These are phyloP conservation scores for Cucurbita argyrosperma DNA, from an alignment of 306 rosid species.

Conservation along the genomic window DNA sequence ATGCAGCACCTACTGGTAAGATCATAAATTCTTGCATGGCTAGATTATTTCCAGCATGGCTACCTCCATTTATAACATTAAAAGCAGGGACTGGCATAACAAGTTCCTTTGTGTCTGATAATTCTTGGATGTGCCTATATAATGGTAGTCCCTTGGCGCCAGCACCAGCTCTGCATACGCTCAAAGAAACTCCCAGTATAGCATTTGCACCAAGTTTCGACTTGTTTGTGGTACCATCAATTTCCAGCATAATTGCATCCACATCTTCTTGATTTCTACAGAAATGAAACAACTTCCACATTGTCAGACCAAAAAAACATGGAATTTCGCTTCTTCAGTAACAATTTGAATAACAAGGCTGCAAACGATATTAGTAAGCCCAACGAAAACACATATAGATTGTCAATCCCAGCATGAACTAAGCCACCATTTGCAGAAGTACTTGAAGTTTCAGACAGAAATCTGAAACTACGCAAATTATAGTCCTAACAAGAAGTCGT, in stretches of 20 bases:
- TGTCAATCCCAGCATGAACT: neutral
- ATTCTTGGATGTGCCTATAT: conserved; percentile 79
- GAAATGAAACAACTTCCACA: neutral
- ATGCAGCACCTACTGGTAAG: conserved; percentile 82
- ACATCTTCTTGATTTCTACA: conserved; percentile 76
- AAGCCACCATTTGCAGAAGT: neutral
- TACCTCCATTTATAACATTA: conserved; percentile 91
- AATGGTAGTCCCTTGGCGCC: conserved; percentile 87
- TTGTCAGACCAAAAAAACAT: neutral
- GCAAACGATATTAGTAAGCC: neutral
- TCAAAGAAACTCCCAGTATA: conserved; percentile 82
- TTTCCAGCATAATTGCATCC: conserved; percentile 84
- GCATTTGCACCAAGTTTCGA: conserved; percentile 96
- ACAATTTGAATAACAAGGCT: neutral
- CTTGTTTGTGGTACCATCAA: conserved; percentile 94
- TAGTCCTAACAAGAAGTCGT: neutral
- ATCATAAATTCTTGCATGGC: conserved; percentile 99
- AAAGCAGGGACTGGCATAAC: conserved; percentile 99
- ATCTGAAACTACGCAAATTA: neutral
- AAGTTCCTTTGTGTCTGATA: conserved; percentile 81
- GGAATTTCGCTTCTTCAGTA: neutral
- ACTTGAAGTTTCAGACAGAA: neutral
- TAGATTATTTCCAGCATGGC: conserved; percentile 92
- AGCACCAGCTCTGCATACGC: conserved; percentile 94
- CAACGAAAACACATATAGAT: neutral